These are phyloP conservation scores for Tolypocladium tundrense DNA, from an alignment of 2,329 filamentous ascomycete genomes.

Conservation along the genomic window DNA sequence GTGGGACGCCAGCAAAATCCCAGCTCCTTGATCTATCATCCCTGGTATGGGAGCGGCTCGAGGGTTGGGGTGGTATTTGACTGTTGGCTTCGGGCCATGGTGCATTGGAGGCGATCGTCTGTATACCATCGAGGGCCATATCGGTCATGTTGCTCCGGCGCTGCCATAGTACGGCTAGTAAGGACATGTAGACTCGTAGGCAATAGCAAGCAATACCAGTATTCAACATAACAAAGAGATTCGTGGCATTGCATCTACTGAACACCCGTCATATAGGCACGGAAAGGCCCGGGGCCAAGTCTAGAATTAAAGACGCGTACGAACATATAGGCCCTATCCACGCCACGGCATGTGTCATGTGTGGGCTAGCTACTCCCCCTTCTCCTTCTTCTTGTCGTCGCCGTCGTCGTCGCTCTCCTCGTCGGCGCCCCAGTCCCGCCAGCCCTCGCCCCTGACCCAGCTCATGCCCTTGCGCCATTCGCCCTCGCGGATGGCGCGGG, in stretches of 20 bases:
- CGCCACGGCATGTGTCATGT: not conserved
- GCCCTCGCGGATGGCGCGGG: conserved; percentile 55
- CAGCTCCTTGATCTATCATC: conserved; percentile 7
- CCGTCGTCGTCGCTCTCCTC: conserved; percentile 37
- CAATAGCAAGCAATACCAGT: not conserved
- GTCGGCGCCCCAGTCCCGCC: conserved; percentile 53
- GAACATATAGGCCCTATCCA: too few species aligned
- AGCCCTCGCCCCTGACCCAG: conserved; percentile 67
- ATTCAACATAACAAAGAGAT: not conserved
- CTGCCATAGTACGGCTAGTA: too few species aligned
- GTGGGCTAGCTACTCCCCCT: not conserved
- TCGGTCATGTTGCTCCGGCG: not conserved
- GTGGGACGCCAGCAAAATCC: conserved; percentile 12
- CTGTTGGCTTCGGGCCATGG: not conserved
- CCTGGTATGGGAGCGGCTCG: not conserved
- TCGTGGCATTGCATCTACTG: not conserved
- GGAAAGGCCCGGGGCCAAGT: not conserved
- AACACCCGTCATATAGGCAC: not conserved
- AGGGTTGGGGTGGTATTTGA: not conserved
- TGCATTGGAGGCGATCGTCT: not conserved
- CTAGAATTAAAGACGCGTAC: not conserved
- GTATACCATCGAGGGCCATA: not conserved
- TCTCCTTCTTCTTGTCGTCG: conserved; percentile 17
- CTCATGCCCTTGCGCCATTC: conserved; percentile 62
- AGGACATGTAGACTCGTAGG: not conserved